These are phyloP conservation scores for Kodamaea fukazawae DNA, from an alignment of 805 yeast species.

Conservation along the genomic window DNA sequence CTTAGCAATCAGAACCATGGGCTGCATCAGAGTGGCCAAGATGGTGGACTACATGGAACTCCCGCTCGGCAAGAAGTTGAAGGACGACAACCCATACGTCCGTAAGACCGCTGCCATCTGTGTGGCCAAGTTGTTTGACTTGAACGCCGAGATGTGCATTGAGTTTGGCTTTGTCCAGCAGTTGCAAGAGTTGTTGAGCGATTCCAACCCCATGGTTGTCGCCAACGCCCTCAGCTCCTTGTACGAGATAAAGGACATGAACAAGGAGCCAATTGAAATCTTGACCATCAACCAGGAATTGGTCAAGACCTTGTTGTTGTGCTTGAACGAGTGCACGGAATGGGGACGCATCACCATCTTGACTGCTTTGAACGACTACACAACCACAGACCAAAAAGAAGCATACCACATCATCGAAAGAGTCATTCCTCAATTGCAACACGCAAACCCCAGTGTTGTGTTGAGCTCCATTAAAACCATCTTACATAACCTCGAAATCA, in stretches of 20 bases:
- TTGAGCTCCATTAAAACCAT: conserved; percentile 80
- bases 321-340: conserved; percentile 95
- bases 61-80: conserved; percentile 79
- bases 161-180: conserved; percentile 82
- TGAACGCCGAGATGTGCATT: conserved; percentile 74
- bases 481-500: conserved; percentile 58
- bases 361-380: conserved; percentile 73
- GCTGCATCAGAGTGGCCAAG: conserved; percentile 92
- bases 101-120: conserved; percentile 97
- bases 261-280: conserved; percentile 45
- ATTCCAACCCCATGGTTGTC: conserved; percentile 94
- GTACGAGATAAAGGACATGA: conserved; percentile 74
- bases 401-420: conserved; percentile 85
- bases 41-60: conserved; percentile 93
- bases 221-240: conserved; percentile 90
- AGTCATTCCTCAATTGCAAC: conserved; percentile 92
- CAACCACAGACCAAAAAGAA: conserved; percentile 55
- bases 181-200: conserved; percentile 67
- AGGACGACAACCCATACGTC: conserved; percentile 95
- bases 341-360: conserved; percentile 96
- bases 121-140: conserved; percentile 90
- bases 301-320: conserved; percentile 66
- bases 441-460: conserved; percentile 94
- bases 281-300: conserved; percentile 38
- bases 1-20: conserved; percentile 97